Conservation (phyloP, 2,329 filamentous ascomycete genomes). For the Exophiala mesophila region DNA sequence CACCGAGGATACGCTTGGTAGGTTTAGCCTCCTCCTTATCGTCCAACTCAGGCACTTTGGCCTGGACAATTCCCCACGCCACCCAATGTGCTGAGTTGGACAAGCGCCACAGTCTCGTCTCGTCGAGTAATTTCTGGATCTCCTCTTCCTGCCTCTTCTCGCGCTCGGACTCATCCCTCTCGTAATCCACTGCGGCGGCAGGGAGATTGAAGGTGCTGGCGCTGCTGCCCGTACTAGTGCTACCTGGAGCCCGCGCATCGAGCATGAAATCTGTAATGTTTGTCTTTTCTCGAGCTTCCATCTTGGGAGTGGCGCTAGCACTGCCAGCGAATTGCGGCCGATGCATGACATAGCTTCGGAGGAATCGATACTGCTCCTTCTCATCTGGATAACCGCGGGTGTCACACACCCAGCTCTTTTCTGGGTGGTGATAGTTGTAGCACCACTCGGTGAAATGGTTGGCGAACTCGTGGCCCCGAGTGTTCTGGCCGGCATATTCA, state of each 20-base stretch:
- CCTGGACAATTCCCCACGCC: constrained; percentile 94
- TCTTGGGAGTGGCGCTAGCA: constrained; percentile 46
- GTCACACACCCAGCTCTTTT: constrained; percentile 63
- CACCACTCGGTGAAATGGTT: constrained; percentile 99
- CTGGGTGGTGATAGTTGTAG: constrained; percentile 85
- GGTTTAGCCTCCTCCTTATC: constrained; percentile 28
- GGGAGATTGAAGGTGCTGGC: background rate
- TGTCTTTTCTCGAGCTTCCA: constrained; percentile 32
- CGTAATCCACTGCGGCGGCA: constrained; percentile 18
- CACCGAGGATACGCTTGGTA: constrained; percentile 16
- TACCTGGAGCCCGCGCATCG: constrained; percentile 46
- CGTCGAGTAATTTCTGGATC: constrained; percentile 66
- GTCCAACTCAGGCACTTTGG: constrained; percentile 72
- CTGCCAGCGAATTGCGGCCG: constrained; percentile 59
- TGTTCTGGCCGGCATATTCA: constrained; percentile 89
- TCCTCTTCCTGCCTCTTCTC: constrained; percentile 63
- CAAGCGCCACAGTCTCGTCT: constrained; percentile 78
- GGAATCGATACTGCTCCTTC: constrained; percentile 65
- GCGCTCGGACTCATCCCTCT: constrained; percentile 52
- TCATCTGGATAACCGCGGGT: constrained; percentile 66
- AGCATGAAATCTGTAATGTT: constrained; percentile 63
- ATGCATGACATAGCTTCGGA: constrained; percentile 82
- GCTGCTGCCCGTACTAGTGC: constrained; percentile 19
- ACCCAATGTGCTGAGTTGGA: constrained; percentile 89
- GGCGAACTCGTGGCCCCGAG: constrained; percentile 82